Percentiles rank a stretch among this genome's conserved stretches.
Evolutionary conservation across 106 monocot species (phyloP).

Genomic region (Dioscorea alata): DNA sequence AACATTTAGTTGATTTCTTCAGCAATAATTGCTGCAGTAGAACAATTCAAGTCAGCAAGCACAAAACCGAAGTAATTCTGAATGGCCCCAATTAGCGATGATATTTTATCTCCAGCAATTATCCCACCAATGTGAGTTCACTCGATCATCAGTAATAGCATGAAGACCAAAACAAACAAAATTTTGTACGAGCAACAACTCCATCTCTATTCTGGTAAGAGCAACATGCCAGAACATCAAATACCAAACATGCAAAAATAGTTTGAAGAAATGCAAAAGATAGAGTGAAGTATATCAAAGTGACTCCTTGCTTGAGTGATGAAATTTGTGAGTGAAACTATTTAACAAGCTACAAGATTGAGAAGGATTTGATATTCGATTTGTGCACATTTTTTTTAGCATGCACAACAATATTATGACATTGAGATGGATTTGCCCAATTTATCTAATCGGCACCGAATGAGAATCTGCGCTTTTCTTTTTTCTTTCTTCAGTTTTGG

Average conservation of each 20-base stretch:
- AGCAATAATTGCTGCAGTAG: slow-evolving; percentile 26
- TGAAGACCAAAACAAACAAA: slow-evolving; percentile 27
- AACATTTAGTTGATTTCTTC: slow-evolving; percentile 19
- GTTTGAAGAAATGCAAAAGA: background rate
- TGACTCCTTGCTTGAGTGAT: background rate
- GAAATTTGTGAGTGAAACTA: too few species aligned
- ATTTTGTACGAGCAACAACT: slow-evolving; percentile 20
- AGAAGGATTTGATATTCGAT: too few species aligned
- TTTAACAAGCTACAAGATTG: too few species aligned
- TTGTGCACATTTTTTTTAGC: too few species aligned
- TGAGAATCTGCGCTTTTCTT: too few species aligned
- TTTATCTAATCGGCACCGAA: too few species aligned
- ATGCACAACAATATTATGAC: too few species aligned
- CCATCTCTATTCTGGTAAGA: slow-evolving; percentile 40
- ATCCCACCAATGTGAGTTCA: background rate
- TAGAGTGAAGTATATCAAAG: background rate
- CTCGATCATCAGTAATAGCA: slow-evolving; percentile 2
- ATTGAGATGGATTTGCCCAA: too few species aligned
- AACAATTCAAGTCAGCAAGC: slow-evolving; percentile 37
- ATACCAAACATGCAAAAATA: background rate
- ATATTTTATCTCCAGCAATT: too few species aligned
- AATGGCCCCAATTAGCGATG: slow-evolving; percentile 33
- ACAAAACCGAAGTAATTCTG: slow-evolving; percentile 30
- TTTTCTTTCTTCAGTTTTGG: too few species aligned
- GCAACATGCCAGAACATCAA: slow-evolving; percentile 43